Percentiles rank a stretch among this genome's conserved stretches.
Evolutionary conservation across 495 filamentous ascomycete genomes (phyloP).

Genomic region (Pyrenula aspistea): DNA sequence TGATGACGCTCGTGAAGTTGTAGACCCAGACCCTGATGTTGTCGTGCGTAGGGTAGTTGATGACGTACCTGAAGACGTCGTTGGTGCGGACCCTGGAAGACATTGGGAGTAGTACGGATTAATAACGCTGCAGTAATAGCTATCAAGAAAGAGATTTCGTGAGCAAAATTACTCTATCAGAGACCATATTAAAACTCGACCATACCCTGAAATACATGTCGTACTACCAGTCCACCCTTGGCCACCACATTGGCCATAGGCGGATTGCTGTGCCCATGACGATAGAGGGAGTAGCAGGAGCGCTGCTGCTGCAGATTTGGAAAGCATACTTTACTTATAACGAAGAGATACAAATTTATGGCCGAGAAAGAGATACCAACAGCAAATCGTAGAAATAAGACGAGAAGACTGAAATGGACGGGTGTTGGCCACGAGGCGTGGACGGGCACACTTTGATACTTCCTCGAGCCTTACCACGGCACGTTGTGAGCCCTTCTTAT

Average conservation of each 20-base stretch:
- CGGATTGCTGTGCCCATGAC: constrained; percentile 6
- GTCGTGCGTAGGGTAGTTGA: too few relatives aligned
- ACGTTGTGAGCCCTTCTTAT: too few relatives aligned
- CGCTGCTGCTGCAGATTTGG: background rate
- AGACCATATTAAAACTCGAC: background rate
- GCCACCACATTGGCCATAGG: constrained; percentile 39
- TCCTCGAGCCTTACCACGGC: too few relatives aligned
- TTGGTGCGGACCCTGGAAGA: constrained; percentile 8
- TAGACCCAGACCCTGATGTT: background rate
- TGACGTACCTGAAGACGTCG: background rate
- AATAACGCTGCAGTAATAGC: constrained; percentile 17
- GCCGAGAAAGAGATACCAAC: too few relatives aligned
- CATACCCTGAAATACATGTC: constrained; percentile 26
- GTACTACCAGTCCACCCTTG: constrained; percentile 30
- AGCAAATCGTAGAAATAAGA: too few relatives aligned
- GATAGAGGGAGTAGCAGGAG: background rate
- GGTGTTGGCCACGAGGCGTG: too few relatives aligned
- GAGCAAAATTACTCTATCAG: background rate
- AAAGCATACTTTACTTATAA: too few relatives aligned
- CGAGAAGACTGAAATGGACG: too few relatives aligned
- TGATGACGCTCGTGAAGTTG: background rate
- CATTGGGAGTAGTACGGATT: constrained; percentile 43
- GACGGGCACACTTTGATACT: too few relatives aligned
- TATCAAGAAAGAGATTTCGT: background rate
- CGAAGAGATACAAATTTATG: too few relatives aligned